Evolutionary conservation across 1,284 basidiomycete genomes (phyloP), one percentile per base, ranked within the genome.

Genomic region (Naganishia liquefaciens): DNA sequence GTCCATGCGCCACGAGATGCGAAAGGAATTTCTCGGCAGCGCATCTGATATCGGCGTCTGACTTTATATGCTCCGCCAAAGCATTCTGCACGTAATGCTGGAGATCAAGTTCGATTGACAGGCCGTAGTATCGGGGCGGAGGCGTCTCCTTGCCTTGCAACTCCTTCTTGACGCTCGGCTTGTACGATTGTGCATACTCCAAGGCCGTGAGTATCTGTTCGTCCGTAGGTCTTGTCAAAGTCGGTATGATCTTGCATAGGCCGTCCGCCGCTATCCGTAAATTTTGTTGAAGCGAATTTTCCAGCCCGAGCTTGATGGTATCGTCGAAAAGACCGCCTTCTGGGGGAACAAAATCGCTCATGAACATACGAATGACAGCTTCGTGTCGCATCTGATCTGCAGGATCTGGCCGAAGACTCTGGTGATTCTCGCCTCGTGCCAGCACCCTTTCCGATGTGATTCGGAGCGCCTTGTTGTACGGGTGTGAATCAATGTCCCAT

Each of bases 341-440:
- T 10, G 97, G 87, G 60, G 86, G 84, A 69, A 93, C 85, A 1
- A 83, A 80, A 2, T 82, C 75, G 39, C 81, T 82, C 60, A 98
- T 79, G 79, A 96, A 98, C 75, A 82, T 82, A 84, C 88, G 87
- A 28, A 99, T 80, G 11, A 95, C 85, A 1, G 85, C 81, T 76
- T 97, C 93, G 77, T 98, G 90, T 21, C 80, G 74, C 66, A 84
- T 84, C 54, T 79, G 72, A 39, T 79, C 63, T 33, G 74, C 69
- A 4, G 69, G 60, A 72, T 91, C 86, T 0, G 88, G 85, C 46
- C 82, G 83, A 0, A 97, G 84, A 0, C 85, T 84, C 74, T 95
- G 93, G 79, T 97, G 93, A 67, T 88, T 89, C 6, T 86, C 84
- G 0, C 93, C 94, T 4, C 93, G 88, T 21, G 70, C 68, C 6